These are phyloP conservation scores for Endocarpon pusillum DNA, from an alignment of 495 filamentous ascomycete species.

Conservation along the genomic window DNA sequence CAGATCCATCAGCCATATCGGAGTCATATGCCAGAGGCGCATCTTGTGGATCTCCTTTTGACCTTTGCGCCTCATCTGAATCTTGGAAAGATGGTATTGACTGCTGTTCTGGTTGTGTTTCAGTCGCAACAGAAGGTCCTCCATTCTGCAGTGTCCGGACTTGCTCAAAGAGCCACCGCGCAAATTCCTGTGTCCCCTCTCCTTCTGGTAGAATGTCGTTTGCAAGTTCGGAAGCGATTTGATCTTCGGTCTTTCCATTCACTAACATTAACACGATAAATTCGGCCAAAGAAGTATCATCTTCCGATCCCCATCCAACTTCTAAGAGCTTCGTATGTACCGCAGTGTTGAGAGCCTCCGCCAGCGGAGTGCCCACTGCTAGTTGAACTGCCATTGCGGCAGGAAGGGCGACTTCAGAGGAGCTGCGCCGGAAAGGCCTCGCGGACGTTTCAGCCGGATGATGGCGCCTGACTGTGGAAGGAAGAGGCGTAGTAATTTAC, in stretches of 20 bases:
- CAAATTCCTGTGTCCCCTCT: slow-evolving; percentile 64
- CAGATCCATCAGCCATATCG: slow-evolving; percentile 62
- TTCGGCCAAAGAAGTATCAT: slow-evolving; percentile 75
- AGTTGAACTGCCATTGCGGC: slow-evolving; percentile 69
- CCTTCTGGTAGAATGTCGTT: slow-evolving; percentile 83
- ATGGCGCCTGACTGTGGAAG: too few species aligned
- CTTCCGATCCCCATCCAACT: slow-evolving; percentile 74
- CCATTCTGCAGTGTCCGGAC: slow-evolving; percentile 42
- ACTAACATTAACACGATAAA: slow-evolving; percentile 94
- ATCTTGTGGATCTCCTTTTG: slow-evolving; percentile 27
- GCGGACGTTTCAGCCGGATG: too few species aligned
- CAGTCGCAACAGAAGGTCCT: neutral
- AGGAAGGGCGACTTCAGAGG: too few species aligned
- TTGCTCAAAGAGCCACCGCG: slow-evolving; percentile 81
- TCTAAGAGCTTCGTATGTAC: slow-evolving; percentile 93
- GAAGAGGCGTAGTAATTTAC: too few species aligned
- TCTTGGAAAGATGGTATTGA: slow-evolving; percentile 21
- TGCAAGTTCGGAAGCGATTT: slow-evolving; percentile 76
- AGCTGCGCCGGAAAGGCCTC: too few species aligned
- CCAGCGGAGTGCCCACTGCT: slow-evolving; percentile 56
- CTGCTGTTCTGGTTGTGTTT: slow-evolving; percentile 13
- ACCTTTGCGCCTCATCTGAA: slow-evolving; percentile 12
- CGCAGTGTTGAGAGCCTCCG: slow-evolving; percentile 56
- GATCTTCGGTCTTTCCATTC: slow-evolving; percentile 78
- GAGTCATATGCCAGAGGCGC: too few species aligned